A percentile compares a stretch with the other conserved stretches of the same genome.
Conservation (phyloP, 352 stramenopile species). For the Thraustochytrium sp. region DNA sequence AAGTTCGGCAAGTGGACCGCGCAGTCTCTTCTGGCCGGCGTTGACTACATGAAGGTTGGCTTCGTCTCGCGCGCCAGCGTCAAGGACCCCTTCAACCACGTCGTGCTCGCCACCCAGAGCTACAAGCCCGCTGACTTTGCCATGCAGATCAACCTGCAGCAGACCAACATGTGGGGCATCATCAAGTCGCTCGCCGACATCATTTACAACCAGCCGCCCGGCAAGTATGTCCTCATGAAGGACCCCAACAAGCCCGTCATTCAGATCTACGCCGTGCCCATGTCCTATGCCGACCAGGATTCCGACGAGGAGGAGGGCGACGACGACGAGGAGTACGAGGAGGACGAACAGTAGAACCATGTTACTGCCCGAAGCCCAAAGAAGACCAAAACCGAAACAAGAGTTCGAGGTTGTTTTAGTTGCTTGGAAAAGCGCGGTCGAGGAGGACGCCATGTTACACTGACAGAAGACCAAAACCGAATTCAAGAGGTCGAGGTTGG, state of each 20-base stretch:
- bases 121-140: constrained; percentile 95
- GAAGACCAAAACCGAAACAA: too few relatives aligned
- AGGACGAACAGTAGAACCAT: too few relatives aligned
- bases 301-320: constrained; percentile 75
- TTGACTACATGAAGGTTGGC: constrained; percentile 95
- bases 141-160: constrained; percentile 90
- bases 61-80: constrained; percentile 86
- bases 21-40: constrained; percentile 85
- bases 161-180: constrained; percentile 96
- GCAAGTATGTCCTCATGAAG: constrained; percentile 97
- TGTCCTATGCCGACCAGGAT: neutral
- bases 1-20: constrained; percentile 97
- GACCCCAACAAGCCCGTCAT: constrained; percentile 96
- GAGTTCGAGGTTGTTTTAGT: too few relatives aligned
- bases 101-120: constrained; percentile 89
- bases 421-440: too few relatives aligned
- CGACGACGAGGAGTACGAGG: constrained; percentile 66
- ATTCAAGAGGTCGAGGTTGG: too few relatives aligned
- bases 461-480: too few relatives aligned
- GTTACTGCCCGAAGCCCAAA: too few relatives aligned
- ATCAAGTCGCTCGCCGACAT: constrained; percentile 87
- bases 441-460: too few relatives aligned
- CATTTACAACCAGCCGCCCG: constrained; percentile 85
- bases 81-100: constrained; percentile 91
- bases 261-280: constrained; percentile 89